These are phyloP conservation scores for Backusella sp. DNA, from an alignment of 192 early-diverging fungal species.

Conservation along the genomic window DNA sequence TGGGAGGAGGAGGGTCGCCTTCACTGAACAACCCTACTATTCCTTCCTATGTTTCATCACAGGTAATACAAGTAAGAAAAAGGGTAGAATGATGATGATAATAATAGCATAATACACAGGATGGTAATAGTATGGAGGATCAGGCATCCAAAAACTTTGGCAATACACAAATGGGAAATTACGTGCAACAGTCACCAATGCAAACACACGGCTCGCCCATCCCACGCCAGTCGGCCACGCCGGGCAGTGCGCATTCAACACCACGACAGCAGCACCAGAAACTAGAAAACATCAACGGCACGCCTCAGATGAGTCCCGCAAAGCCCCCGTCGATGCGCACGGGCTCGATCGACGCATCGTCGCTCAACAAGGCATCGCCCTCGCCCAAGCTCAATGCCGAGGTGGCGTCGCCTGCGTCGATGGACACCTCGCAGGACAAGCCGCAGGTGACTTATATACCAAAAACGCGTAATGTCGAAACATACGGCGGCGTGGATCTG, in stretches of 20 bases:
- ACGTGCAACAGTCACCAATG: constrained; percentile 17
- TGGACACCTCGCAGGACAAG: background rate
- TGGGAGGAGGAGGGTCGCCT: background rate
- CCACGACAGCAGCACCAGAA: constrained; percentile 18
- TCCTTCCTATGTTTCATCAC: constrained; percentile 8
- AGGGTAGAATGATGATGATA: background rate
- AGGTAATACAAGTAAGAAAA: background rate
- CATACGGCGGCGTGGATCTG: constrained; percentile 76
- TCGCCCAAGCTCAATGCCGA: background rate
- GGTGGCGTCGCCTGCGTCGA: background rate
- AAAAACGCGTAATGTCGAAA: constrained; percentile 65
- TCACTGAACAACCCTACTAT: constrained; percentile 11
- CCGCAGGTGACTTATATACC: constrained; percentile 47
- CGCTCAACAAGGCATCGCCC: background rate
- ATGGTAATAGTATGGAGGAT: constrained; percentile 37
- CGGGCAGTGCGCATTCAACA: constrained; percentile 15
- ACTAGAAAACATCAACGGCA: constrained; percentile 16
- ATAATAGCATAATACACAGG: constrained; percentile 19
- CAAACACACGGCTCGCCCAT: constrained; percentile 14
- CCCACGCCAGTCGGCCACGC: constrained; percentile 9
- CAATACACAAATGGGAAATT: background rate
- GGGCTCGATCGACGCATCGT: background rate
- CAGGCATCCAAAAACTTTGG: constrained; percentile 25
- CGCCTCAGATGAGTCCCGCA: constrained; percentile 13
- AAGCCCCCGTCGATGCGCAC: background rate